Percentiles rank a stretch among this genome's conserved stretches.
Conservation (phyloP, 2,329 filamentous ascomycete species). For the Aspergillus sojae region DNA sequence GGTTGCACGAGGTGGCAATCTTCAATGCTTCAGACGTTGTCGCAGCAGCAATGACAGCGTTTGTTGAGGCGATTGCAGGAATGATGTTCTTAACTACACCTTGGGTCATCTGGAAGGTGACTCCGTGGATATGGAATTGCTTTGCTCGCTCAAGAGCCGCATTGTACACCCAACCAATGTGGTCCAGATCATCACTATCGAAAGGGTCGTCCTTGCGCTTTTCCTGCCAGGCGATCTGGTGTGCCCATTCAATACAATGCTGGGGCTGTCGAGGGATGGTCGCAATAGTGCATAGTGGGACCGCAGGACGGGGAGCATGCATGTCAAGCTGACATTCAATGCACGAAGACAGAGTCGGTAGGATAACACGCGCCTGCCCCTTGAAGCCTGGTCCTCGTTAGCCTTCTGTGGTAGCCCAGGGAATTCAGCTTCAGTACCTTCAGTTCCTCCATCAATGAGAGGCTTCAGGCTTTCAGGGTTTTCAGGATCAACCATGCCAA, state of each 20-base stretch:
- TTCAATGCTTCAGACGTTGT: constrained; percentile 98
- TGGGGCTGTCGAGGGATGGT: constrained; percentile 96
- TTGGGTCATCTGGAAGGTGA: constrained; percentile 94
- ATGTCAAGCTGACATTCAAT: constrained; percentile 99
- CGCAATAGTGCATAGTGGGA: constrained; percentile 93
- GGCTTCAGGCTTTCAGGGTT: constrained; percentile 87
- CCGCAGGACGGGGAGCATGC: constrained; percentile 95
- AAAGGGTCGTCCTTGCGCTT: constrained; percentile 80
- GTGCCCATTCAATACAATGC: constrained; percentile 98
- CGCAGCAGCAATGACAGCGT: constrained; percentile 91
- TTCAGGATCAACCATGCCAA: constrained; percentile 84
- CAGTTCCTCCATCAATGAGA: constrained; percentile 92
- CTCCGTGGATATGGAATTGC: constrained; percentile 87
- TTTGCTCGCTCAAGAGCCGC: constrained; percentile 78
- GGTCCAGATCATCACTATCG: constrained; percentile 94
- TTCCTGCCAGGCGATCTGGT: constrained; percentile 95
- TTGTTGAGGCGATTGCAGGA: constrained; percentile 95
- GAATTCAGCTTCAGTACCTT: constrained; percentile 56
- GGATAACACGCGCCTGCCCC: constrained; percentile 88
- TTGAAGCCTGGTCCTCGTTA: constrained; percentile 71
- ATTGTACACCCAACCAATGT: constrained; percentile 95
- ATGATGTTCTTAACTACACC: constrained; percentile 99
- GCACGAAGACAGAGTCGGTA: constrained; percentile 90
- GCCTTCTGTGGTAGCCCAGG: not conserved
- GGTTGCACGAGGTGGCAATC: constrained; percentile 80